Evolutionary conservation across 148 eudicot species (phyloP).

Genomic region (Beta vulgaris): DNA sequence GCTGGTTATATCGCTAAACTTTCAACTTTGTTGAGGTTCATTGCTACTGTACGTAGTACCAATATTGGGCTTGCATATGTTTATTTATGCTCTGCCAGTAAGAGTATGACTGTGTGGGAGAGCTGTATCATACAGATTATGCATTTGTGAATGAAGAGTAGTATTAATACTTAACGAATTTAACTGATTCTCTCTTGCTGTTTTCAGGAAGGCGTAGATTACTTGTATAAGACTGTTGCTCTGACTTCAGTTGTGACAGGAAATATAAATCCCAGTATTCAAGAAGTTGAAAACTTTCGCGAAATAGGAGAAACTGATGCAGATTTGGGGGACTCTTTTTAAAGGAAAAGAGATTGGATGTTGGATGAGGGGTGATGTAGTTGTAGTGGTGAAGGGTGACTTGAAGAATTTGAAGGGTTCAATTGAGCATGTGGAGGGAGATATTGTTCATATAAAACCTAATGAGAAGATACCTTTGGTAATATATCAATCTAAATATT

Average conservation of each 20-base stretch:
- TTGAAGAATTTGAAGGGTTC: slow-evolving; percentile 61
- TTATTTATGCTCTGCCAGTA: too few species aligned
- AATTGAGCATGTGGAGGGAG: slow-evolving; percentile 80
- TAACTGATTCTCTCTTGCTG: too few species aligned
- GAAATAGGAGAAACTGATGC: slow-evolving; percentile 56
- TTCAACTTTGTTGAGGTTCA: too few species aligned
- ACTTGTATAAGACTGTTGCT: slow-evolving; percentile 57
- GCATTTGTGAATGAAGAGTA: too few species aligned
- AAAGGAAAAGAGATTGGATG: slow-evolving; percentile 63
- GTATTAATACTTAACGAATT: too few species aligned
- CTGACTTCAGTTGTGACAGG: slow-evolving; percentile 59
- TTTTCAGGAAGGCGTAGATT: slow-evolving; percentile 16
- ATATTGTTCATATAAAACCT: slow-evolving; percentile 66
- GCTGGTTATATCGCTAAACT: too few species aligned
- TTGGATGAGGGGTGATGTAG: slow-evolving; percentile 66
- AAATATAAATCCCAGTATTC: slow-evolving; percentile 59
- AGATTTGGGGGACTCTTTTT: slow-evolving; percentile 59
- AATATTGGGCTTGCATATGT: too few species aligned
- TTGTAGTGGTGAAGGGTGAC: slow-evolving; percentile 69
- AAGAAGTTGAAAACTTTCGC: slow-evolving; percentile 70
- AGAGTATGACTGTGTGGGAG: too few species aligned
- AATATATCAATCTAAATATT: not conserved
- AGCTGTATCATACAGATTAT: too few species aligned
- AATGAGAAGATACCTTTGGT: slow-evolving; percentile 51
- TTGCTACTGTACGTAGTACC: too few species aligned